These are phyloP conservation scores for Eutrema japonicum DNA, from an alignment of 345 rosid genomes.

Conservation along the genomic window DNA sequence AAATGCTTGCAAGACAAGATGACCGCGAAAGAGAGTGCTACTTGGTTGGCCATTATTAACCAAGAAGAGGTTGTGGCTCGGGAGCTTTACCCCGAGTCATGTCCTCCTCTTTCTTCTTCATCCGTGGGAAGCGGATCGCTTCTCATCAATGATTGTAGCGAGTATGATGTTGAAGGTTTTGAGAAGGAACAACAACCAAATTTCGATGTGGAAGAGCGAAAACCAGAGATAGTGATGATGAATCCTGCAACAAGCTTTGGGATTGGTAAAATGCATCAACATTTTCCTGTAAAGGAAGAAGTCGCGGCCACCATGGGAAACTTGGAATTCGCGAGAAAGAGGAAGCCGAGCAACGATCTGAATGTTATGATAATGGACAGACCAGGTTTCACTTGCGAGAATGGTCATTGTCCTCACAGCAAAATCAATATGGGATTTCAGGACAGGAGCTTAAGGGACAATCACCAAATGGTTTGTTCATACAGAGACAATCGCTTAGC, in stretches of 20 bases:
- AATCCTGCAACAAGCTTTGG: conserved; percentile 45
- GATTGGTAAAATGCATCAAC: conserved; percentile 41
- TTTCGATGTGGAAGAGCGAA: conserved; percentile 52
- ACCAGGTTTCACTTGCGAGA: conserved; percentile 57
- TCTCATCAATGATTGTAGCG: conserved; percentile 57
- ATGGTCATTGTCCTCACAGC: conserved; percentile 59
- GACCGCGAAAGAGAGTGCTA: conserved; percentile 90
- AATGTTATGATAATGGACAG: conserved; percentile 44
- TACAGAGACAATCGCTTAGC: conserved; percentile 42
- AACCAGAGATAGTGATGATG: conserved; percentile 49
- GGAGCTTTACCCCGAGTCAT: conserved; percentile 65
- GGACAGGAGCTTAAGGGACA: conserved; percentile 66
- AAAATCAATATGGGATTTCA: conserved; percentile 57
- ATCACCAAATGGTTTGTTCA: conserved; percentile 69
- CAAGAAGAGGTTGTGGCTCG: conserved; percentile 73
- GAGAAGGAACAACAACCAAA: conserved; percentile 50
- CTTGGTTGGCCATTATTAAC: conserved; percentile 72
- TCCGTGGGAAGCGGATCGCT: conserved; percentile 60
- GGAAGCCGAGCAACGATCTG: conserved; percentile 55
- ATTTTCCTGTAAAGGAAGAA: conserved; percentile 64
- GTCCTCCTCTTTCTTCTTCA: conserved; percentile 46
- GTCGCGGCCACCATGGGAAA: conserved; percentile 30
- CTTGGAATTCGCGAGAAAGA: conserved; percentile 52
- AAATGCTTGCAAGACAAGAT: conserved; percentile 89
- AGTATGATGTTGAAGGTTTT: conserved; percentile 70